These are phyloP conservation scores for Aspergillus awamori DNA, from an alignment of 2,329 filamentous ascomycete genomes.

Conservation along the genomic window DNA sequence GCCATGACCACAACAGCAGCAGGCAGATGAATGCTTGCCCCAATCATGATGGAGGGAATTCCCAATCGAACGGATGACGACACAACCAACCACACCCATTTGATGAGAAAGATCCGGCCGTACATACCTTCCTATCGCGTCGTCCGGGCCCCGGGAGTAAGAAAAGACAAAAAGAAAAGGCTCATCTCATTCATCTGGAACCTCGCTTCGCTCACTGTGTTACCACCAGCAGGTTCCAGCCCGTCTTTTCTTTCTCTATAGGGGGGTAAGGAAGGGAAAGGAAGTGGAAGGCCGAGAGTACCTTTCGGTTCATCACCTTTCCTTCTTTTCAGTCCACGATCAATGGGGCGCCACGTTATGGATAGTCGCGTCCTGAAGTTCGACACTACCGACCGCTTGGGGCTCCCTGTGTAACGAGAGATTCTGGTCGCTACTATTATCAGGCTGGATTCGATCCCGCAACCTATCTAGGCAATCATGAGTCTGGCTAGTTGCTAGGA, in stretches of 20 bases:
- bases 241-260: neutral
- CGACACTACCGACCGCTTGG: conserved; percentile 5
- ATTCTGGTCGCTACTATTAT: neutral
- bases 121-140: conserved; percentile 5
- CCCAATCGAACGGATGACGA: conserved; percentile 7
- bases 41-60: neutral
- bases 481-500: neutral
- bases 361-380: neutral
- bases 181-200: neutral
- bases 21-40: neutral
- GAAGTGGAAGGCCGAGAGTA: too few species aligned
- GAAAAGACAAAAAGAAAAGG: neutral
- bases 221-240: neutral
- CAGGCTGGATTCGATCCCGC: neutral
- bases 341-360: conserved; percentile 11
- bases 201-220: conserved; percentile 1
- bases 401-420: conserved; percentile 7
- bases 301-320: neutral
- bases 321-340: neutral
- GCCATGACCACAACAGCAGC: neutral
- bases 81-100: neutral
- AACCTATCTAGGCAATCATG: neutral
- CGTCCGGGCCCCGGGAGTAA: neutral
- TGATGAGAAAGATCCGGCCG: conserved; percentile 1
- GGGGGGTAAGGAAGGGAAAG: too few species aligned